Evolutionary conservation across 495 filamentous ascomycete species (phyloP), one percentile per base, ranked within the genome.

Genomic region (Penicillium coffeae): DNA sequence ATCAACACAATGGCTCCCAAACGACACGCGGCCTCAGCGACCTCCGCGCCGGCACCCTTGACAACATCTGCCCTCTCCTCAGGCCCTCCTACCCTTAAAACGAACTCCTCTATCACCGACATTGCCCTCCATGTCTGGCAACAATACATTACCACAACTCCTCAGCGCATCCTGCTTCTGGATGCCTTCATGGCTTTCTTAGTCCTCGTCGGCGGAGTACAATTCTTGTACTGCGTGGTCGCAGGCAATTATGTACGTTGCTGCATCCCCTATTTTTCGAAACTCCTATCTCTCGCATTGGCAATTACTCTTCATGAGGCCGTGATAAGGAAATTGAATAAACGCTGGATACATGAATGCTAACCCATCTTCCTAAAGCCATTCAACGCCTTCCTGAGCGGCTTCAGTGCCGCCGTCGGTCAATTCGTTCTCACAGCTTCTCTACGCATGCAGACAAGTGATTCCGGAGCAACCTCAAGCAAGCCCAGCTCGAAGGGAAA

Each of bases 351-450:
- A 30, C n/a, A n/a, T n/a, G n/a, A n/a, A n/a, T 30, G 10, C 25
- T 30, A 30, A 30, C 25, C 9, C 10, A 33, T 16, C 22, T 38
- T 41, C 19, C 21, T 45, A n/a, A 5, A 46, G 25, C 20, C 15
- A 27, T 98, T 98, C 80, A 98, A 98, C 68, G 93, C 93, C 56
- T 98, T 98, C 75, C 78, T 98, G 35, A 85, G 90, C 22, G 94
- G 94, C 37, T 98, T 98, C 76, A 83, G 80, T 36, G 92, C 92
- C 9, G 93, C 94, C 2, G 92, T 98, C 39, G 93, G 94, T 15
- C 94, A 98, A 63, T 98, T 98, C 68, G 93, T 98, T 33, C 80
- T 97, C 42, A 95, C 91, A 35, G 90, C 88, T 73, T 84, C 62
- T 52, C 78, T 98, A 58, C 81, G 93, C 39, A 97, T 98, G 70